phyloP scores from a whole-genome alignment of 2,329 filamentous ascomycete species.

The Juglanconis oblonga region DNA sequence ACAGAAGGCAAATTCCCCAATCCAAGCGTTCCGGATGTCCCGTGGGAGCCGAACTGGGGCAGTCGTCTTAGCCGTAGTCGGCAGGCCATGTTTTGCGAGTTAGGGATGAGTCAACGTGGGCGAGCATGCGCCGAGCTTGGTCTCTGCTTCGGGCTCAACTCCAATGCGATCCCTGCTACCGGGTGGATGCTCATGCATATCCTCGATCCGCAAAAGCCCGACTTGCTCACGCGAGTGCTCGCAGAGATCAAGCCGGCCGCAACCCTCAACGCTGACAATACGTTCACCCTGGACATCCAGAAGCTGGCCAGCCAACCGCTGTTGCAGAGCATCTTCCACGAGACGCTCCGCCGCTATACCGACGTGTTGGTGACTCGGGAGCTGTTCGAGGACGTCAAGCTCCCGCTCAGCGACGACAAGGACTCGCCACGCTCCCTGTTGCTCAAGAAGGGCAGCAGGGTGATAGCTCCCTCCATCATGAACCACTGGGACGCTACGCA shows the following conservation, averaged over 20 bases:
- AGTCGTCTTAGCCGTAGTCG: neutral
- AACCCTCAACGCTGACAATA: neutral
- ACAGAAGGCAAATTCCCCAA: neutral
- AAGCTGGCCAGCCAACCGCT: neutral
- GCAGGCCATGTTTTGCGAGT: neutral
- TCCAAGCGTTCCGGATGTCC: neutral
- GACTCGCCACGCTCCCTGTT: neutral
- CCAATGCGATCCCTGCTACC: neutral
- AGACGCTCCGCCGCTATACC: neutral
- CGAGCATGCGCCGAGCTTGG: neutral
- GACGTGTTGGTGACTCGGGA: neutral
- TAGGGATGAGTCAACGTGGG: neutral
- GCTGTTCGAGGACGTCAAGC: neutral
- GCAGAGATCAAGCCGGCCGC: neutral
- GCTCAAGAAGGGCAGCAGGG: neutral
- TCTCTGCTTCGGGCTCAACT: neutral
- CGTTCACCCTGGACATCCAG: neutral
- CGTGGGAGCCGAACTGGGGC: neutral
- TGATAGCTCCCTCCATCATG: neutral
- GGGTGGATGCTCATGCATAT: neutral
- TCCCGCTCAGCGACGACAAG: neutral
- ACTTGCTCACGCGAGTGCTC: neutral
- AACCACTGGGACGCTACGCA: neutral
- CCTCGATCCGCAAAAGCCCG: neutral
- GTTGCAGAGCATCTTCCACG: neutral